Conservation (phyloP, 1,284 basidiomycete genomes). For the Ustilago bromivora region DNA sequence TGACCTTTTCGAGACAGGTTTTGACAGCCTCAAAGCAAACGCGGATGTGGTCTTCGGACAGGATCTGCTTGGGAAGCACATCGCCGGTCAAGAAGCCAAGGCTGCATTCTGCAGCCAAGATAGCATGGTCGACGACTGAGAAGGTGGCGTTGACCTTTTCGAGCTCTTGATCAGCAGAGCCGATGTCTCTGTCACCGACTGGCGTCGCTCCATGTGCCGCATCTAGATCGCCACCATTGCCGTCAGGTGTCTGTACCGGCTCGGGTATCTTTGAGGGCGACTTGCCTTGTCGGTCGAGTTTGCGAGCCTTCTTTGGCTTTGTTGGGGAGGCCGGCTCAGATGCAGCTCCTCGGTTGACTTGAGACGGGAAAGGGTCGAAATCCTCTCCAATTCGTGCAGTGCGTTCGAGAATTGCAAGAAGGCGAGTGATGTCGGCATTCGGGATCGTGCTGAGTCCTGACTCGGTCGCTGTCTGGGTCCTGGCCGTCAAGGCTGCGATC, state of each 20-base stretch:
- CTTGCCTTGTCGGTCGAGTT: slow-evolving; percentile 13
- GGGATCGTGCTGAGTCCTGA: slow-evolving; percentile 31
- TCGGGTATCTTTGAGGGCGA: slow-evolving; percentile 40
- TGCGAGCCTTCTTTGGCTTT: slow-evolving; percentile 35
- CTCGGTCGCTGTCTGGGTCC: slow-evolving; percentile 16
- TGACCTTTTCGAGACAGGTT: slow-evolving; percentile 80
- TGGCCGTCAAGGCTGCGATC: slow-evolving; percentile 22
- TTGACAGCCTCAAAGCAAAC: slow-evolving; percentile 82
- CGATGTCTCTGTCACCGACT: slow-evolving; percentile 73
- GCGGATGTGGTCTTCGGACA: slow-evolving; percentile 88
- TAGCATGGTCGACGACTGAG: slow-evolving; percentile 61
- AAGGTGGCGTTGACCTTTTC: slow-evolving; percentile 45
- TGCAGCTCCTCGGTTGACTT: slow-evolving; percentile 11
- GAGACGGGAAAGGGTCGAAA: slow-evolving; percentile 48
- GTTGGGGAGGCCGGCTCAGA: slow-evolving; percentile 30
- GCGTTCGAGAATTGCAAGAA: slow-evolving; percentile 52
- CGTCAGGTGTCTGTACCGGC: slow-evolving; percentile 13
- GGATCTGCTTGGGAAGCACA: slow-evolving; percentile 81
- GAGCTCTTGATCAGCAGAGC: slow-evolving; percentile 73
- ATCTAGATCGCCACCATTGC: background rate
- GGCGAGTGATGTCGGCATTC: slow-evolving; percentile 33
- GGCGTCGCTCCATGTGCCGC: background rate
- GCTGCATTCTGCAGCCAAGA: slow-evolving; percentile 83
- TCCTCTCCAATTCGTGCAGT: slow-evolving; percentile 42
- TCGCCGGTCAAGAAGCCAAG: slow-evolving; percentile 82